phyloP scores from a whole-genome alignment of 2,329 filamentous ascomycete genomes.

The Fusarium burgessii region DNA sequence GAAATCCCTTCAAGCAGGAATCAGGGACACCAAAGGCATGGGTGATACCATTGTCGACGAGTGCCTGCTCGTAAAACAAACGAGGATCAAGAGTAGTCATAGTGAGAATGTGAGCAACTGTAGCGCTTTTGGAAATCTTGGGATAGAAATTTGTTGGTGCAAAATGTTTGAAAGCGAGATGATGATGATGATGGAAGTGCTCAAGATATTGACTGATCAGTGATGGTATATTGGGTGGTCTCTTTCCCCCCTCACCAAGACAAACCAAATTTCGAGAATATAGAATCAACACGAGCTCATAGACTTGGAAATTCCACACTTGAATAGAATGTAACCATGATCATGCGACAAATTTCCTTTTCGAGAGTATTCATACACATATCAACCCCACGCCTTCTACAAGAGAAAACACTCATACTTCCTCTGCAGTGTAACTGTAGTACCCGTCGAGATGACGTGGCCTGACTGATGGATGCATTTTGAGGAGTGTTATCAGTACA shows the following conservation, averaged over 20 bases:
- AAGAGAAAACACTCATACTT: too few species aligned
- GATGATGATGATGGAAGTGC: not conserved
- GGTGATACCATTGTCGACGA: not conserved
- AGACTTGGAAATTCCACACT: not conserved
- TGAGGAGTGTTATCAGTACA: not conserved
- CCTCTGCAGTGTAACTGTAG: not conserved
- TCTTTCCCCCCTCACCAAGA: not conserved
- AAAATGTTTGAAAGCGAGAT: not conserved
- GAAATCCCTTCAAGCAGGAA: not conserved
- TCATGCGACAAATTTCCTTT: not conserved
- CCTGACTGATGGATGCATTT: not conserved
- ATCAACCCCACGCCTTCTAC: too few species aligned
- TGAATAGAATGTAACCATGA: not conserved
- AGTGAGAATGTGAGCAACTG: not conserved
- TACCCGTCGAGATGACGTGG: slow-evolving; percentile 1
- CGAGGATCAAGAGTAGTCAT: slow-evolving; percentile 1
- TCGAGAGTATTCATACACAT: not conserved
- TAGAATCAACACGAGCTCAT: not conserved
- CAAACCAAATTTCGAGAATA: not conserved
- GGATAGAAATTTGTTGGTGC: not conserved
- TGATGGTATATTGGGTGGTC: not conserved
- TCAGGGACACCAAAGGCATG: slow-evolving; percentile 3
- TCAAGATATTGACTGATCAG: not conserved
- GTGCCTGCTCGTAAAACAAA: slow-evolving; percentile 7
- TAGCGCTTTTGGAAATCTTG: not conserved